A percentile compares a stretch with the other conserved stretches of the same genome.
Evolutionary conservation across 2,329 filamentous ascomycete species (phyloP).

Genomic region (Nothophoma quercina): DNA sequence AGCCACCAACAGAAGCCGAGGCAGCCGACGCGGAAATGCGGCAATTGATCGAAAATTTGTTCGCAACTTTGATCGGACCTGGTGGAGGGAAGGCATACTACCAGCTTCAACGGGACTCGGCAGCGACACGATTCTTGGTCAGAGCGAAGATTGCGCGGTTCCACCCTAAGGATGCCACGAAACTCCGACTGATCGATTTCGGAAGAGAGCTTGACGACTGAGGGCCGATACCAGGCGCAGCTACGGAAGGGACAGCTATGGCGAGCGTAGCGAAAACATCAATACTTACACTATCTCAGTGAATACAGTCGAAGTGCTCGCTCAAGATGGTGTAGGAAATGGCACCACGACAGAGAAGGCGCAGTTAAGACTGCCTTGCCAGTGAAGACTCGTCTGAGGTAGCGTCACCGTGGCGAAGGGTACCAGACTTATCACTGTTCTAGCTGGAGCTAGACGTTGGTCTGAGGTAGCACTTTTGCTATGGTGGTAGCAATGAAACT

Average conservation of each 20-base stretch:
- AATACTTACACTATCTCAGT: neutral
- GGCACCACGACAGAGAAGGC: neutral
- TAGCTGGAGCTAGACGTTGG: neutral
- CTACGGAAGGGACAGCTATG: neutral
- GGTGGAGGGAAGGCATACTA: conserved; percentile 55
- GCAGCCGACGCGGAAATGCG: conserved; percentile 58
- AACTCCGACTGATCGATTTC: conserved; percentile 62
- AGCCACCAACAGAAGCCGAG: conserved; percentile 54
- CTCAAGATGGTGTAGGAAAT: neutral
- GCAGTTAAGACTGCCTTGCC: neutral
- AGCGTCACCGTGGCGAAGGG: no score
- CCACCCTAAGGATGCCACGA: conserved; percentile 61
- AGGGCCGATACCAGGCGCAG: conserved; percentile 4
- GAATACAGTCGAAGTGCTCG: neutral
- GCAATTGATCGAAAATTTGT: conserved; percentile 55
- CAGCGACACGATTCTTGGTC: conserved; percentile 61
- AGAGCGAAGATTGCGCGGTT: conserved; percentile 64
- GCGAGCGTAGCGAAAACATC: neutral
- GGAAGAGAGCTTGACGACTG: conserved; percentile 51
- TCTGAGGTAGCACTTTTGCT: conserved; percentile 2
- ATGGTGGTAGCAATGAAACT: neutral
- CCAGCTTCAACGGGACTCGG: conserved; percentile 58
- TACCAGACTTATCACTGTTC: neutral
- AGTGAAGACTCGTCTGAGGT: neutral
- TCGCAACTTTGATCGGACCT: conserved; percentile 51